Evolutionary conservation across 2,329 filamentous ascomycete genomes (phyloP).

Genomic region (Pseudogymnoascus sp.): DNA sequence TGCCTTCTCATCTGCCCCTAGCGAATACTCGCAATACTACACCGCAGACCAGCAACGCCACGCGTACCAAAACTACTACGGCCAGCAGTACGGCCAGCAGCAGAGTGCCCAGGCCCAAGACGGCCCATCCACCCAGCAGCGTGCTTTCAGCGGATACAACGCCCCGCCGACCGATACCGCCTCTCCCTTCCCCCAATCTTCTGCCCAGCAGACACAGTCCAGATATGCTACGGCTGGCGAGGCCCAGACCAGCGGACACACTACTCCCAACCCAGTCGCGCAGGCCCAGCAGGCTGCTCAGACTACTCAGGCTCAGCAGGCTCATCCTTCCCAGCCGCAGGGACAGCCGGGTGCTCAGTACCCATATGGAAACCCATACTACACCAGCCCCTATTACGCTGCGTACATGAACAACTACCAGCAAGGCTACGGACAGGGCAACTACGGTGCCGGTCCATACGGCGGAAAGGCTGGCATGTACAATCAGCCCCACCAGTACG

Average conservation of each 20-base stretch:
- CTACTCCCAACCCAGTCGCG: slow-evolving; percentile 74
- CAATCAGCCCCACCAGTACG: slow-evolving; percentile 27
- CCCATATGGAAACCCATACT: slow-evolving; percentile 50
- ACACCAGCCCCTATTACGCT: slow-evolving; percentile 53
- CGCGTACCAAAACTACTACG: slow-evolving; percentile 66
- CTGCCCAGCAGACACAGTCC: slow-evolving; percentile 51
- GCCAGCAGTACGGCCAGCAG: slow-evolving; percentile 43
- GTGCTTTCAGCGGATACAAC: slow-evolving; percentile 69
- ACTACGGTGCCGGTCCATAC: slow-evolving; percentile 29
- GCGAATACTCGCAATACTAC: slow-evolving; percentile 81
- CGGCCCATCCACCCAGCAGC: slow-evolving; percentile 60
- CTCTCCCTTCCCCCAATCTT: slow-evolving; percentile 65
- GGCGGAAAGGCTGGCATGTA: slow-evolving; percentile 28
- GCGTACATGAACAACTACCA: slow-evolving; percentile 49
- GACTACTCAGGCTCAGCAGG: slow-evolving; percentile 29
- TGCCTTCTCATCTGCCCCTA: slow-evolving; percentile 64
- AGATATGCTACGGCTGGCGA: slow-evolving; percentile 56
- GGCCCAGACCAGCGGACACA: slow-evolving; percentile 77
- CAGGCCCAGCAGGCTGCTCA: slow-evolving; percentile 43
- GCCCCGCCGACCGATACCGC: slow-evolving; percentile 54
- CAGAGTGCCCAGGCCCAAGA: slow-evolving; percentile 59
- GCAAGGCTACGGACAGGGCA: slow-evolving; percentile 27
- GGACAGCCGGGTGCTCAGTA: slow-evolving; percentile 35
- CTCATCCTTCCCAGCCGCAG: slow-evolving; percentile 44
- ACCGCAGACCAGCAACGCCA: slow-evolving; percentile 67